Evolutionary conservation across 1,284 basidiomycete genomes (phyloP).

Genomic region (Ganoderma resinaceum): DNA sequence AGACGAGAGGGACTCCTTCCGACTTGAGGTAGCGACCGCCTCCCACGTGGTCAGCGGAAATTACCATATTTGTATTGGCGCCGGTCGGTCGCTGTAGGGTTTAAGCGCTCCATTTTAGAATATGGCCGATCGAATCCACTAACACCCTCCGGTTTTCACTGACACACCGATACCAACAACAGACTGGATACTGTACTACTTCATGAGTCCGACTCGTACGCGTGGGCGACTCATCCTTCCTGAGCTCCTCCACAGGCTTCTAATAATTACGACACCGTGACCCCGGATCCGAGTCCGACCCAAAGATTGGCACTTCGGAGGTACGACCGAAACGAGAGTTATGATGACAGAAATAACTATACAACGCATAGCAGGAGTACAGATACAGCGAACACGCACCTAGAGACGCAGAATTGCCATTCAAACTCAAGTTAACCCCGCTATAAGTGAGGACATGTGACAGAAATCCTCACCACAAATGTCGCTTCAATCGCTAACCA

Average conservation of each 20-base stretch:
- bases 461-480: background rate
- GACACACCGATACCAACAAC: background rate
- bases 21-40: conserved; percentile 15
- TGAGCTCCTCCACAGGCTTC: background rate
- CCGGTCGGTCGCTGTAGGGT: background rate
- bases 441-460: background rate
- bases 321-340: background rate
- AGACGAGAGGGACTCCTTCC: conserved; percentile 17
- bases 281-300: background rate
- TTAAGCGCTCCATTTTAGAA: background rate
- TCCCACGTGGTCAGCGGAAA: conserved; percentile 27
- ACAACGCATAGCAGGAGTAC: background rate
- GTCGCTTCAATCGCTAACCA: background rate
- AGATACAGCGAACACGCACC: background rate
- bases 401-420: no score
- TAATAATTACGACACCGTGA: background rate
- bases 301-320: background rate
- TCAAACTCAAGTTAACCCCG: background rate
- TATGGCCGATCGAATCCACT: no score
- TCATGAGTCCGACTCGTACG: background rate
- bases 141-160: background rate
- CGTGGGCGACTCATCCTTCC: background rate
- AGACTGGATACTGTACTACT: no score
- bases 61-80: conserved; percentile 1
- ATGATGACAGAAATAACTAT: background rate